phyloP scores from a whole-genome alignment of 768 basidiomycete species.

The Filobasidium wieringae region DNA sequence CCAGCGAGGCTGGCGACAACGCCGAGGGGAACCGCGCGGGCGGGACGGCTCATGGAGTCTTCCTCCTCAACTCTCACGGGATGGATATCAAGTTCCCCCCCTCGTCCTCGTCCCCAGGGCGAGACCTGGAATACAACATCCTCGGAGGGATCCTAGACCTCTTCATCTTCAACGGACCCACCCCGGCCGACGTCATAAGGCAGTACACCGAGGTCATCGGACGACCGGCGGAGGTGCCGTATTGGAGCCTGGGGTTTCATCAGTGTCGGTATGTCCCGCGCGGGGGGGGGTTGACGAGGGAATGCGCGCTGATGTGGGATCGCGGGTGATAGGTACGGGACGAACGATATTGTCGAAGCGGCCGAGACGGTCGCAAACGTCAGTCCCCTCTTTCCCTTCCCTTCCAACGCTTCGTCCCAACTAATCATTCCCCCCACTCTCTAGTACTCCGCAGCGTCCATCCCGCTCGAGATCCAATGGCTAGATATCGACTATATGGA shows the following conservation, averaged over 20 bases:
- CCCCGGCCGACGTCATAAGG: slow-evolving; percentile 47
- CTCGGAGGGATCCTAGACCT: slow-evolving; percentile 67
- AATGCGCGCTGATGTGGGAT: slow-evolving; percentile 19
- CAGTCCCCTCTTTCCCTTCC: background rate
- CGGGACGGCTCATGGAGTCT: slow-evolving; percentile 67
- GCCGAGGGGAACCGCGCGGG: too few species aligned
- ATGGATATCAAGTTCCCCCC: slow-evolving; percentile 54
- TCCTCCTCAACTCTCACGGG: slow-evolving; percentile 57
- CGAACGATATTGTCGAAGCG: slow-evolving; percentile 8
- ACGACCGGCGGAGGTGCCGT: slow-evolving; percentile 57
- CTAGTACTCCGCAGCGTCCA: slow-evolving; percentile 44
- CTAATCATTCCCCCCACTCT: too few species aligned
- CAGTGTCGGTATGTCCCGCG: slow-evolving; percentile 50
- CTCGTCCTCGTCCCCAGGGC: slow-evolving; percentile 40
- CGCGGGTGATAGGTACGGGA: slow-evolving; percentile 13
- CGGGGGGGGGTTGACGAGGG: slow-evolving; percentile 49
- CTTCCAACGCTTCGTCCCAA: background rate
- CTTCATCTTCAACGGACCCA: slow-evolving; percentile 55
- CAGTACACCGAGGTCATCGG: slow-evolving; percentile 62
- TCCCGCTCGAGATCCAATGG: slow-evolving; percentile 58
- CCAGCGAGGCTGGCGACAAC: slow-evolving; percentile 14
- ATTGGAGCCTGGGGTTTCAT: slow-evolving; percentile 70
- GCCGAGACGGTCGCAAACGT: slow-evolving; percentile 10
- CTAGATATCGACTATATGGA: slow-evolving; percentile 28
- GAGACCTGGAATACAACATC: slow-evolving; percentile 53